Evolutionary conservation across 2,329 filamentous ascomycete genomes (phyloP), one percentile per base, ranked within the genome.

Genomic region (Aureobasidium sp.): DNA sequence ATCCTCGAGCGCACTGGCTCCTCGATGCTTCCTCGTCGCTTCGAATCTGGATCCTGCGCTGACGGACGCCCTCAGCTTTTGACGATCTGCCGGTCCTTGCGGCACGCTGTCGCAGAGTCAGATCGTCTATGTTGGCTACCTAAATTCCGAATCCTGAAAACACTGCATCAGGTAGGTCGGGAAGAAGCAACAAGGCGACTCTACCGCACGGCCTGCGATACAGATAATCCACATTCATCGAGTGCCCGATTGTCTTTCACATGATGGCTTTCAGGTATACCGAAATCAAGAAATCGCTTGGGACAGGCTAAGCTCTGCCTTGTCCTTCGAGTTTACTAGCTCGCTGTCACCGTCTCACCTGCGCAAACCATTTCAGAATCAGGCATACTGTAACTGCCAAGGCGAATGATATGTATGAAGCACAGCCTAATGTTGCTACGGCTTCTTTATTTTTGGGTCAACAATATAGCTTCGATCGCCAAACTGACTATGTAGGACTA

Each of bases 381-480:
- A 60, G 57, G 57, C 45, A 51, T 60, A 36, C 57, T 60, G 57
- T 60, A 60, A 60, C 57, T 31, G 57, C 57, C 57, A 60, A 51
- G 57, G 57, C 45, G 37, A 41, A 42, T 12, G 22, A 31, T 60
- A 11, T 45, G 15, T 41, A 17, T 36, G 36, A 45, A 51, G 17
- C 22, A 51, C 31, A 25, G 45, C 57, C 37, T 51, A 60, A 29
- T 37, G 12, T 42, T 49, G 57, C 57, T 47, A 48, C 22, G n/a
- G 29, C 34, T 42, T 49, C 36, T 49, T 60, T 60, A 60, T 60
- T 60, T 60, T 60, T 60, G 56, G 56, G 27, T n/a, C 15, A 39
- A 9, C 44, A 41, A 22, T 49, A 48, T 39, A 27, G 27, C 36
- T 20, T 49, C 20, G 22, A 29, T 48, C 22, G 22, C 36, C 44